Percentiles rank a stretch among this genome's conserved stretches.
These are phyloP conservation scores for Lycium ferocissimum DNA, from an alignment of 257 asterid genomes.

Conservation along the genomic window DNA sequence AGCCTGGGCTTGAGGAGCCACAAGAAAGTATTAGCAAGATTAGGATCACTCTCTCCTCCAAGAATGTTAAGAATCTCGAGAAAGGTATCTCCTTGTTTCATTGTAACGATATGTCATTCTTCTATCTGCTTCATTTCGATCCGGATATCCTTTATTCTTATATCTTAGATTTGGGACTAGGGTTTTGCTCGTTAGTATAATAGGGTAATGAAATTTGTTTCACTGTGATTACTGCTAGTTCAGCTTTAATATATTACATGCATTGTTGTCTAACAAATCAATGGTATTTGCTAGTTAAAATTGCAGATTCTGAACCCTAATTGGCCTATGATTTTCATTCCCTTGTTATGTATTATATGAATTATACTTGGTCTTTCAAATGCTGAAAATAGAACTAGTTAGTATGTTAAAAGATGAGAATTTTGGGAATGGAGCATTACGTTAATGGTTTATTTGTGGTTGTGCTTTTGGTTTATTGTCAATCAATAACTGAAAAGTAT, in stretches of 20 bases:
- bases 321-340: not conserved
- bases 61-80: constrained; percentile 28
- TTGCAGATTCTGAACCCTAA: not conserved
- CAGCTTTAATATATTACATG: too few species aligned
- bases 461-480: not conserved
- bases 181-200: not conserved
- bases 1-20: constrained; percentile 30
- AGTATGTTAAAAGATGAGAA: not conserved
- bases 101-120: too few species aligned
- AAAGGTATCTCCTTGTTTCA: constrained; percentile 7
- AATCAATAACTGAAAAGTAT: too few species aligned
- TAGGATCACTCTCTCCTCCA: constrained; percentile 29
- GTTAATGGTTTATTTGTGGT: not conserved
- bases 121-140: too few species aligned
- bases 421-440: too few species aligned
- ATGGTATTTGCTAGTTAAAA: not conserved
- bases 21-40: constrained; percentile 3
- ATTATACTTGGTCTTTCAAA: not conserved
- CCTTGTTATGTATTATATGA: not conserved
- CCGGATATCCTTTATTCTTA: too few species aligned
- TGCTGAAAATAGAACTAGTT: not conserved
- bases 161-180: too few species aligned
- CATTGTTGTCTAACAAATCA: not conserved
- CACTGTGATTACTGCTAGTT: not conserved
- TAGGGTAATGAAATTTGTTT: not conserved